Evolutionary conservation across 176 grass and related monocot genomes (phyloP).

Genomic region (Eragrostis nindensis): DNA sequence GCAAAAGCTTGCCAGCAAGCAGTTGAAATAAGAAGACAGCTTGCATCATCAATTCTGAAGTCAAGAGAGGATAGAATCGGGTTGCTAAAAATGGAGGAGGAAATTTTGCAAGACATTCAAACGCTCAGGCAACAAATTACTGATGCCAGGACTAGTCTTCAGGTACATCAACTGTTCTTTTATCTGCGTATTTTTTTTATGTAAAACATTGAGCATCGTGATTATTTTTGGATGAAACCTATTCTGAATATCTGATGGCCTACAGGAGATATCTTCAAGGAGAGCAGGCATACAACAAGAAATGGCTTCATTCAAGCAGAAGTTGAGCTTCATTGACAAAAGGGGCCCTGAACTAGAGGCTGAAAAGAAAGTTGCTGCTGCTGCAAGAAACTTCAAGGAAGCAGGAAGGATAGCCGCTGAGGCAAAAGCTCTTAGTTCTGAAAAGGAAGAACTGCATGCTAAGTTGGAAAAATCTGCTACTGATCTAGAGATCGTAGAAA

Average conservation of each 20-base stretch:
- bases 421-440: conserved; percentile 77
- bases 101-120: conserved; percentile 79
- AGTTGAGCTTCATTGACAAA: conserved; percentile 84
- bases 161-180: conserved; percentile 54
- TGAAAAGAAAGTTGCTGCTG: conserved; percentile 96
- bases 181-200: conserved; percentile 15
- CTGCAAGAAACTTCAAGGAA: conserved; percentile 96
- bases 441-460: conserved; percentile 78
- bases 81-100: conserved; percentile 79
- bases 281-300: conserved; percentile 79
- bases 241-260: conserved; percentile 46
- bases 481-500: conserved; percentile 72
- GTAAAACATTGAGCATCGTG: background rate
- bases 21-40: conserved; percentile 60
- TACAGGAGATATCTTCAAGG: conserved; percentile 82
- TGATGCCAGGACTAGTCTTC: conserved; percentile 82
- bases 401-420: conserved; percentile 86
- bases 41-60: conserved; percentile 77
- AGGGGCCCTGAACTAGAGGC: conserved; percentile 84
- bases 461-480: conserved; percentile 68
- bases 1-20: conserved; percentile 67
- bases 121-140: conserved; percentile 78
- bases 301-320: conserved; percentile 76
- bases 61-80: conserved; percentile 73
- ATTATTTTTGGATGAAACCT: conserved; percentile 23